Base-by-base conservation (phyloP, 2,329 filamentous ascomycete species). In the Zymoseptoria brevis region DNA sequence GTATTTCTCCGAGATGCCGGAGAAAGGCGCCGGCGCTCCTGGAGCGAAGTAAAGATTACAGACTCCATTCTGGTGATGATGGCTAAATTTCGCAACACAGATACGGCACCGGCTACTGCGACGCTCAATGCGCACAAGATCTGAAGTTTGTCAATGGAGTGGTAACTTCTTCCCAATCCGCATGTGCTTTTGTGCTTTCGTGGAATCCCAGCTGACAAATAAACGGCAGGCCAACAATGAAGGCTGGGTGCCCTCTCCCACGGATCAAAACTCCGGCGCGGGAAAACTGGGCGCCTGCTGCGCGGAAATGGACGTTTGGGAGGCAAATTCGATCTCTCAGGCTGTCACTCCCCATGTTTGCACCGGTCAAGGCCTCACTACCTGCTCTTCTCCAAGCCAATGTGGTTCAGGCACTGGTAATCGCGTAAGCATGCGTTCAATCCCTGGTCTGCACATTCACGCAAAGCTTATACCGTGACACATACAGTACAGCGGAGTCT, bases 291-390 rank as follows among this genome's bases (percentile, higher is more conserved):
- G 86, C 61, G 77, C 84, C 48, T 87, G 85, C 79, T 88, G 85
- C 72, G 75, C 80, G 50, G 86, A 88, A 73, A 85, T 88, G 80
- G 85, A 88, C 66, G 79, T 86, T 72, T 87, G 85, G 84, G 85
- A 88, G 75, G 85, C 85, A 66, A 88, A 88, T 79, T 79, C 76
- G 65, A 80, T 86, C 69, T 81, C 84, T 19, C 81, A 80, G 16
- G 86, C 86, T 56, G 80, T 80, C 69, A 88, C 86, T 5, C 84
- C 86, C 19, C 86, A 89, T 72, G 79, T 83, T 50, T 88, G 86
- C 78, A 75, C 74, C 57, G 75, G 71, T 60, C 72, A 76, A 51
- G 79, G 77, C 55, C 76, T 79, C 58, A 87, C 84, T 77, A 70
- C 71, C 0, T 68, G 66, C 41, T 77, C 77, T n/a, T 72, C 80